These are phyloP conservation scores for Platismatia glauca DNA, from an alignment of 495 filamentous ascomycete species.

Conservation along the genomic window DNA sequence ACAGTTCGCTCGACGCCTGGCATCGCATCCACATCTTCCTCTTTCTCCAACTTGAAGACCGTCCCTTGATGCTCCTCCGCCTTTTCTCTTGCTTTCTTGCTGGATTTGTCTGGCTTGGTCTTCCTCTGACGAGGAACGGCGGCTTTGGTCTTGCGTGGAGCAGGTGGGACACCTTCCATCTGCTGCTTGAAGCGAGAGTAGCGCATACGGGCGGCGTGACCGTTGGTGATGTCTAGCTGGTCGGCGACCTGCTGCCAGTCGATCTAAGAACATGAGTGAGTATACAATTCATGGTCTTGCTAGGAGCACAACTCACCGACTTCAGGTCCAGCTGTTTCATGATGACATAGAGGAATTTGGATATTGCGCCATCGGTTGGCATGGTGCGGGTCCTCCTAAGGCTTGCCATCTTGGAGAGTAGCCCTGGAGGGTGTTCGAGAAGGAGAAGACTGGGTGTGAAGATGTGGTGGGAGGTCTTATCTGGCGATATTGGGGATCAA, in stretches of 20 bases:
- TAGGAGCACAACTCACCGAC: conserved; percentile 30
- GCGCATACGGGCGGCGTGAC: conserved; percentile 75
- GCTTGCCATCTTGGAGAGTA: conserved; percentile 20
- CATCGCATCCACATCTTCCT: conserved; percentile 2
- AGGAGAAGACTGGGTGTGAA: neutral
- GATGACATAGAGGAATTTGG: conserved; percentile 64
- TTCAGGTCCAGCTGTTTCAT: conserved; percentile 68
- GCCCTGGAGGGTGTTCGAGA: neutral
- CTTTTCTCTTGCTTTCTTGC: conserved; percentile 8
- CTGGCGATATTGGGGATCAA: neutral
- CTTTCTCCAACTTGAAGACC: neutral
- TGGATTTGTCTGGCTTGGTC: conserved; percentile 21
- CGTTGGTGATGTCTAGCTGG: conserved; percentile 60
- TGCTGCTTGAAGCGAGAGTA: conserved; percentile 60
- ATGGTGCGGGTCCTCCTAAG: conserved; percentile 37
- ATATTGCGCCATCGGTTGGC: conserved; percentile 39
- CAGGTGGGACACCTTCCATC: conserved; percentile 41
- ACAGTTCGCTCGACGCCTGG: neutral
- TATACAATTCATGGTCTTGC: neutral
- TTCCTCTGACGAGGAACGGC: conserved; percentile 11
- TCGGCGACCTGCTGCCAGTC: conserved; percentile 64
- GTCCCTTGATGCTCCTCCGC: conserved; percentile 8
- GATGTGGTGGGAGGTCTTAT: neutral
- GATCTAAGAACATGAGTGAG: conserved; percentile 39
- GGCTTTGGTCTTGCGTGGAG: conserved; percentile 22